Percentiles rank a stretch among this genome's conserved stretches.
Conservation (phyloP, 2,329 filamentous ascomycete genomes). For the Onygenales sp. region DNA sequence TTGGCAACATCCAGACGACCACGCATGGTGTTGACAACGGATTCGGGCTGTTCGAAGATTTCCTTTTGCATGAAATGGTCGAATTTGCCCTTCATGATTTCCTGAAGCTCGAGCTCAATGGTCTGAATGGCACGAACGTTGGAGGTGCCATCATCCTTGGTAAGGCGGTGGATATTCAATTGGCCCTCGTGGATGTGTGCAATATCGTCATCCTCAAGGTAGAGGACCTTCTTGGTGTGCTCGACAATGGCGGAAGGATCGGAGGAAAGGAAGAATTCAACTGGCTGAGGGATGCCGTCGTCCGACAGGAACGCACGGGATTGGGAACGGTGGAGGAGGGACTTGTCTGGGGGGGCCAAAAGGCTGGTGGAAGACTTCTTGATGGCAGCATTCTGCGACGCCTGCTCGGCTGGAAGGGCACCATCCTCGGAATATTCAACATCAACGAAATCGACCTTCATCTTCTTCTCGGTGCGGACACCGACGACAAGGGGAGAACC, state of each 20-base stretch:
- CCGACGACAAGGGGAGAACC: conserved; percentile 95
- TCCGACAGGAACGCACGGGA: conserved; percentile 98
- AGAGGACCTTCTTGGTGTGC: conserved; percentile 99
- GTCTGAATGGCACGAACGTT: conserved; percentile 98
- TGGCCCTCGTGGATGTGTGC: conserved; percentile 98
- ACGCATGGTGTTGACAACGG: conserved; percentile 99
- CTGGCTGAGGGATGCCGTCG: conserved; percentile 93
- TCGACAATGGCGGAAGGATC: conserved; percentile 97
- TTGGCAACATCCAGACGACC: conserved; percentile 89
- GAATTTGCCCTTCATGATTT: conserved; percentile 99
- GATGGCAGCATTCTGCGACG: conserved; percentile 90
- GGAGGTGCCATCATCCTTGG: conserved; percentile 92
- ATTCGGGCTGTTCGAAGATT: conserved; percentile 99
- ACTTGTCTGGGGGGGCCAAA: conserved; percentile 91
- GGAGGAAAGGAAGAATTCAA: conserved; percentile 98
- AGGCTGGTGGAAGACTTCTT: conserved; percentile 74
- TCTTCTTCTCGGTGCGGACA: conserved; percentile 93
- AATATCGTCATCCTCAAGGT: conserved; percentile 99
- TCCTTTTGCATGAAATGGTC: conserved; percentile 99
- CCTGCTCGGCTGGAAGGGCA: conserved; percentile 81
- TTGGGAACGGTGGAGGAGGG: conserved; percentile 93
- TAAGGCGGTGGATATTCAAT: conserved; percentile 95
- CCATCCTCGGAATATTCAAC: conserved; percentile 92
- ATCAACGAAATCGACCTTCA: conserved; percentile 99
- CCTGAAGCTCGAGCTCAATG: conserved; percentile 94